Conservation (phyloP, 2,329 filamentous ascomycete species). For the Fusarium euwallaceae region DNA sequence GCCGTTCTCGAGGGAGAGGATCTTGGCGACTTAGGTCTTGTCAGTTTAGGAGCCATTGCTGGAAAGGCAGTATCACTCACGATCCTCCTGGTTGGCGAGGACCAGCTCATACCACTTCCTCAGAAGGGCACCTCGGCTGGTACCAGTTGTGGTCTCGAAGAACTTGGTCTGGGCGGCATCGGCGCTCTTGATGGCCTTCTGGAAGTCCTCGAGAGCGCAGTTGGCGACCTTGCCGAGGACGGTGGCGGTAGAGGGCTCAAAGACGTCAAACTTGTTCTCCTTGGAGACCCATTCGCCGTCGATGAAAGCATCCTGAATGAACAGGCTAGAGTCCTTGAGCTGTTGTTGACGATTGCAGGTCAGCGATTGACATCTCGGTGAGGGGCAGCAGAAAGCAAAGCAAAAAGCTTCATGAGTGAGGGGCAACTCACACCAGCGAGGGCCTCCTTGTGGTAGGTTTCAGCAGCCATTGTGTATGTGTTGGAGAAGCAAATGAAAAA, state of each 20-base stretch:
- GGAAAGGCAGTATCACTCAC: slow-evolving; percentile 28
- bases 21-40: slow-evolving; percentile 48
- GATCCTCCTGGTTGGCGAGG: slow-evolving; percentile 45
- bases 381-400: neutral
- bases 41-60: neutral
- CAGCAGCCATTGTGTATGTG: slow-evolving; percentile 41
- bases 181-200: slow-evolving; percentile 46
- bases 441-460: slow-evolving; percentile 48
- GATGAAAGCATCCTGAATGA: slow-evolving; percentile 48
- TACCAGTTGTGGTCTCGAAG: slow-evolving; percentile 45
- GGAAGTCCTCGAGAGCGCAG: slow-evolving; percentile 46
- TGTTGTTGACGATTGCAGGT: slow-evolving; percentile 20
- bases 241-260: slow-evolving; percentile 46
- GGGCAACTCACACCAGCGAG: slow-evolving; percentile 42
- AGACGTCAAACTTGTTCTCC: slow-evolving; percentile 48
- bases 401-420: slow-evolving; percentile 33
- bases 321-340: slow-evolving; percentile 47
- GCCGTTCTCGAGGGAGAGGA: slow-evolving; percentile 64
- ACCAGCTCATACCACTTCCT: slow-evolving; percentile 47
- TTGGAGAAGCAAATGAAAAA: slow-evolving; percentile 4
- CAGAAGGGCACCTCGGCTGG: slow-evolving; percentile 46
- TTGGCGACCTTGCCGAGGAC: slow-evolving; percentile 47
- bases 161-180: slow-evolving; percentile 43
- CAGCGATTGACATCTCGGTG: slow-evolving; percentile 15
- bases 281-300: slow-evolving; percentile 47